These are phyloP conservation scores for Picochlorum sp. DNA, from an alignment of 139 green algal species.

Conservation along the genomic window DNA sequence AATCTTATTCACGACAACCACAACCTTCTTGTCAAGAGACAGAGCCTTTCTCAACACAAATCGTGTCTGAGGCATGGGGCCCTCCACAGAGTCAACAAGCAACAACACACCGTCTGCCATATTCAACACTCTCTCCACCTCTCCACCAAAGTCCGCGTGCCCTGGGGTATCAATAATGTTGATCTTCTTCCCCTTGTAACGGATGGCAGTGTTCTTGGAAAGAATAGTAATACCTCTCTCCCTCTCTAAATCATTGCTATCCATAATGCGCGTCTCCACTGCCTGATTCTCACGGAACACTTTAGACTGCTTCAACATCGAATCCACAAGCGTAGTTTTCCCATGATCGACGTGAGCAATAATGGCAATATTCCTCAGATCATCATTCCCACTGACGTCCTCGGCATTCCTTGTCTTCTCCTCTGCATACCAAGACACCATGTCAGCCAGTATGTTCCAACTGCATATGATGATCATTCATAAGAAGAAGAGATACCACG, in stretches of 20 bases:
- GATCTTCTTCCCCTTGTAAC: slow-evolving; percentile 78
- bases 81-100: slow-evolving; percentile 95
- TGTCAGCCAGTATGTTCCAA: no score
- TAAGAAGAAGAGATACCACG: no score
- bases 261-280: slow-evolving; percentile 88
- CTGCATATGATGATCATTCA: no score
- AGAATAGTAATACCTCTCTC: slow-evolving; percentile 99
- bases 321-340: slow-evolving; percentile 68
- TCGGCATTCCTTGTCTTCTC: neutral
- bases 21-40: slow-evolving; percentile 86
- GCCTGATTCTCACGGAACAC: slow-evolving; percentile 74
- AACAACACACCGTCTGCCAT: slow-evolving; percentile 99
- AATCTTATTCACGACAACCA: slow-evolving; percentile 99
- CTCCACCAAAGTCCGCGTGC: slow-evolving; percentile 98
- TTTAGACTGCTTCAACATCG: slow-evolving; percentile 88
- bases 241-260: slow-evolving; percentile 92
- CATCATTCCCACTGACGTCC: neutral
- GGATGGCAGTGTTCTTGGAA: slow-evolving; percentile 96
- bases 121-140: slow-evolving; percentile 98
- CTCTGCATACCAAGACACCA: neutral
- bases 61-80: slow-evolving; percentile 96
- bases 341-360: slow-evolving; percentile 78
- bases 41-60: slow-evolving; percentile 98
- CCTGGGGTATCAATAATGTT: slow-evolving; percentile 99
- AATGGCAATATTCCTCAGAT: slow-evolving; percentile 53